Conservation (phyloP, 164 flowering plant species). For the Berberis thunbergii region DNA sequence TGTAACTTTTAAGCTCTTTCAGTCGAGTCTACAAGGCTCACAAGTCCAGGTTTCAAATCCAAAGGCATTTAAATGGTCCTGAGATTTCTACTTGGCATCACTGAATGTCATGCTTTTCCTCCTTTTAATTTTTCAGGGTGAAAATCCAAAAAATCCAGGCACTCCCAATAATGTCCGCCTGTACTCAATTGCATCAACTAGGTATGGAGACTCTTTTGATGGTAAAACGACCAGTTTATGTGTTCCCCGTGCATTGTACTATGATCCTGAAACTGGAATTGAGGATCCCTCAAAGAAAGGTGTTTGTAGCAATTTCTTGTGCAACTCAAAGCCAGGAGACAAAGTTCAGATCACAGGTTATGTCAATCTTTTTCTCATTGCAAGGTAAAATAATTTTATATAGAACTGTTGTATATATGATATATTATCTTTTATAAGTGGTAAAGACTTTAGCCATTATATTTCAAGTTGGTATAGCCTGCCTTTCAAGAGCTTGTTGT, state of each 20-base stretch:
- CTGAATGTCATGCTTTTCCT: too few species aligned
- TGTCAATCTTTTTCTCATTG: background rate
- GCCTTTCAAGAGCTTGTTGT: too few species aligned
- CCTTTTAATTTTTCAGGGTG: slow-evolving; percentile 45
- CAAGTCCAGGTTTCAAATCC: too few species aligned
- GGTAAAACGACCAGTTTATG: slow-evolving; percentile 90
- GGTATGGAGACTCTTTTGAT: slow-evolving; percentile 93
- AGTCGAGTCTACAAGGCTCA: too few species aligned
- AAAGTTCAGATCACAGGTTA: slow-evolving; percentile 76
- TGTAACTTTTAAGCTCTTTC: too few species aligned
- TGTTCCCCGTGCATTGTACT: slow-evolving; percentile 91
- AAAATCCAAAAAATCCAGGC: slow-evolving; percentile 96
- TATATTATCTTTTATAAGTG: too few species aligned
- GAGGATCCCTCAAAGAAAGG: slow-evolving; percentile 93
- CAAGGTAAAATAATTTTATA: too few species aligned
- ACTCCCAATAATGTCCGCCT: slow-evolving; percentile 84
- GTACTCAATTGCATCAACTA: slow-evolving; percentile 94
- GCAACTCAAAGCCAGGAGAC: slow-evolving; percentile 92
- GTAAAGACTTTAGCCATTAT: too few species aligned
- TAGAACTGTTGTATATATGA: too few species aligned
- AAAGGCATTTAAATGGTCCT: too few species aligned
- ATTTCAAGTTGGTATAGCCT: too few species aligned
- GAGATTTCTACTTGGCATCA: too few species aligned
- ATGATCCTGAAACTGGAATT: slow-evolving; percentile 91
- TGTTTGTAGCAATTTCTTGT: slow-evolving; percentile 84